Base-by-base conservation (phyloP, 345 rosid genomes). In the Anacardium occidentale region DNA sequence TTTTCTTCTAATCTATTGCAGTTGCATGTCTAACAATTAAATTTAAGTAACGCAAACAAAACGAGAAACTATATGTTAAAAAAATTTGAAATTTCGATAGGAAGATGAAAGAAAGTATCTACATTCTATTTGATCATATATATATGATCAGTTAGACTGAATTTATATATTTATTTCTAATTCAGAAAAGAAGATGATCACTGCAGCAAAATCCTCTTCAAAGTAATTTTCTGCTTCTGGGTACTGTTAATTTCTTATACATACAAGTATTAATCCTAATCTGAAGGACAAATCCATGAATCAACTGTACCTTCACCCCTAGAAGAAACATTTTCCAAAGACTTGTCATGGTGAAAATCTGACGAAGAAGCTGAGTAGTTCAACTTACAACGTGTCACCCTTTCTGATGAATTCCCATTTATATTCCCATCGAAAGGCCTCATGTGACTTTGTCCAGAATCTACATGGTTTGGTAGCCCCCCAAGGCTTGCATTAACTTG, bases 271-370 rank as follows among this genome's bases (percentile, higher is more conserved):
- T 59, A 34, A 25, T 17, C 1, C 70, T 82, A 87, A 66, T 87
- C 89, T 51, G 89, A 76, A 66, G 88, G 94, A 81, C 83, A 86
- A 77, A 83, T 85, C 97, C 98, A 92, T 1, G 92, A 81, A 80
- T 90, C 96, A 62, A 88, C 85, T 7, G 86, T 75, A 71, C 82
- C 88, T 78, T 82, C 79, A 58, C 71, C 76, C 25, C 80, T 79
- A 24, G 85, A 74, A 64, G 86, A 76, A 72, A 80, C 81, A 71
- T 79, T 86, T 69, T 79, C 94, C 71, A 81, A 79, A 55, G 74
- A 68, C 69, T 86, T 83, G 6, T 83, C 90, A 70, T 76, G 81
- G 68, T 81, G 89, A 74, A 85, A 85, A 73, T 85, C 89, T 15
- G 93, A 84, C 26, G 86, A 71, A 8, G 87, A 18, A 59, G 82